Evolutionary conservation across 129 eudicot species (phyloP).

Genomic region (Logfia minima): DNA sequence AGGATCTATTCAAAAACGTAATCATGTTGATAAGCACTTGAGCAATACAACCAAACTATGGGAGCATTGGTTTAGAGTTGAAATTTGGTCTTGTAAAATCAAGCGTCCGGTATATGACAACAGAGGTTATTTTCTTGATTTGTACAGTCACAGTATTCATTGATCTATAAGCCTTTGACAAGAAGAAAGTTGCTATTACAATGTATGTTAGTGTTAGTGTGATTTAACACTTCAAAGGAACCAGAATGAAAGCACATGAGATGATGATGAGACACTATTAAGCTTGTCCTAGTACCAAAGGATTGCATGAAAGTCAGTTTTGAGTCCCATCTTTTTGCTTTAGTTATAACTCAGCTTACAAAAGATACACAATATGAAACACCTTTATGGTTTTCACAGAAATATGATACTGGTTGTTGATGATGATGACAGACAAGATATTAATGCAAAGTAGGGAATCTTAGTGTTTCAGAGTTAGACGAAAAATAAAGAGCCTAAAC

Average conservation of each 20-base stretch:
- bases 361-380: too few relatives aligned
- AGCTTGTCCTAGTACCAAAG: too few relatives aligned
- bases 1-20: background rate
- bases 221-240: too few relatives aligned
- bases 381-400: background rate
- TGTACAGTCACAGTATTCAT: too few relatives aligned
- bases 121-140: background rate
- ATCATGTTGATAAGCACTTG: background rate
- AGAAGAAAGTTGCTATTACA: too few relatives aligned
- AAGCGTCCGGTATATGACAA: background rate
- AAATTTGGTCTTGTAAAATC: background rate
- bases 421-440: too few relatives aligned
- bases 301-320: too few relatives aligned
- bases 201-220: too few relatives aligned
- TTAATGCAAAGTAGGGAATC: background rate
- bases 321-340: slow-evolving; percentile 5
- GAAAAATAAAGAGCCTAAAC: background rate
- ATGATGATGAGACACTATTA: too few relatives aligned
- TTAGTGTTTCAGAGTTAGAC: background rate
- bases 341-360: background rate
- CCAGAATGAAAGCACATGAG: too few relatives aligned
- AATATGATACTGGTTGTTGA: background rate
- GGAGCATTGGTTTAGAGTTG: background rate
- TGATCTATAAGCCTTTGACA: too few relatives aligned
- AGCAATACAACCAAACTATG: background rate